phyloP scores from a whole-genome alignment of 1,284 basidiomycete genomes.

The Fomitopsis schrenkii region DNA sequence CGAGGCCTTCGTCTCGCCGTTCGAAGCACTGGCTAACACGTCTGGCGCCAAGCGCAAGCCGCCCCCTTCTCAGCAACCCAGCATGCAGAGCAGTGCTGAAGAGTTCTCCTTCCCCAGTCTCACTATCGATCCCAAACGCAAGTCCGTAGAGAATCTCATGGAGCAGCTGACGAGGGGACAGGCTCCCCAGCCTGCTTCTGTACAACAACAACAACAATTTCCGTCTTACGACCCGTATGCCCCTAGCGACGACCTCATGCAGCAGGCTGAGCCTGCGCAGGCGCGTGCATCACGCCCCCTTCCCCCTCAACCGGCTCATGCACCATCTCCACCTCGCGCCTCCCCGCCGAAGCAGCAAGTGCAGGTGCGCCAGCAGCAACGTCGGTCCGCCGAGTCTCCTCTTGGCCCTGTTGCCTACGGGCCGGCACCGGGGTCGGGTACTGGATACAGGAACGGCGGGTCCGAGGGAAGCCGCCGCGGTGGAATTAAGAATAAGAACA shows the following conservation, averaged over 20 bases:
- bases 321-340: constrained; percentile 54
- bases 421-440: constrained; percentile 44
- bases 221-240: constrained; percentile 38
- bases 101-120: constrained; percentile 48
- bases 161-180: constrained; percentile 64
- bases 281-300: constrained; percentile 45
- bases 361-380: constrained; percentile 22
- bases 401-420: constrained; percentile 35
- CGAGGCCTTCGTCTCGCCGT: constrained; percentile 70
- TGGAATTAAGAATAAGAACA: constrained; percentile 42
- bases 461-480: constrained; percentile 35
- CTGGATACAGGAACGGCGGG: constrained; percentile 18
- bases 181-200: constrained; percentile 30
- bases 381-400: constrained; percentile 30
- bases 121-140: constrained; percentile 62
- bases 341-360: constrained; percentile 55
- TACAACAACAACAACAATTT: constrained; percentile 27
- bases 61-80: constrained; percentile 35
- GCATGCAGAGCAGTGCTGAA: constrained; percentile 42
- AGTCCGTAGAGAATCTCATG: constrained; percentile 74
- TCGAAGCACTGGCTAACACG: constrained; percentile 60
- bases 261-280: constrained; percentile 40
- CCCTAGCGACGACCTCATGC: constrained; percentile 36
- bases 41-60: constrained; percentile 59
- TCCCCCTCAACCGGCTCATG: constrained; percentile 46